Conservation (phyloP, 306 rosid species). For the Vicia faba region DNA sequence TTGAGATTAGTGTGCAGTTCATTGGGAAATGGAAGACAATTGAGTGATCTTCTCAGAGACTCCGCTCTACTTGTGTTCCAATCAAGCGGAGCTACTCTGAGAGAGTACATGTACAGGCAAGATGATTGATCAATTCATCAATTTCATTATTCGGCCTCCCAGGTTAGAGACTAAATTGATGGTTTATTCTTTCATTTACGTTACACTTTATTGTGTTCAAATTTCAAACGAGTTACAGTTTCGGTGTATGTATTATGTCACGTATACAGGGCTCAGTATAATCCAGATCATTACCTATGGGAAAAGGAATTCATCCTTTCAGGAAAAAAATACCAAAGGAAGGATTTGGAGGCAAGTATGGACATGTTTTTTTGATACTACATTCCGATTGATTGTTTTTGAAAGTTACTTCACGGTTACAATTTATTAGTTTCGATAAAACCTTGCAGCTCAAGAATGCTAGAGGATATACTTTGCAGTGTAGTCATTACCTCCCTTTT, state of each 20-base stretch:
- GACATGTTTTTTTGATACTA: slow-evolving; percentile 43
- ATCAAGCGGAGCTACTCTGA: slow-evolving; percentile 59
- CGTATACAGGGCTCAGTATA: slow-evolving; percentile 81
- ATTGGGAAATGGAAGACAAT: slow-evolving; percentile 28
- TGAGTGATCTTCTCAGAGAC: slow-evolving; percentile 46
- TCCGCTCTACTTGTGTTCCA: slow-evolving; percentile 39
- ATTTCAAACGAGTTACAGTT: slow-evolving; percentile 16
- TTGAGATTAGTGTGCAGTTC: slow-evolving; percentile 30
- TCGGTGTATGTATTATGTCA: slow-evolving; percentile 36
- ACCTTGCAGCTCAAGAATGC: slow-evolving; percentile 83
- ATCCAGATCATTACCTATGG: slow-evolving; percentile 96
- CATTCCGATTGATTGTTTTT: slow-evolving; percentile 10
- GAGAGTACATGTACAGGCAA: slow-evolving; percentile 41
- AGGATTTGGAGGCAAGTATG: slow-evolving; percentile 99
- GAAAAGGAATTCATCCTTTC: slow-evolving; percentile 85
- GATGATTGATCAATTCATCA: slow-evolving; percentile 96
- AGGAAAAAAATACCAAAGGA: slow-evolving; percentile 76
- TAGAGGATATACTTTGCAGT: slow-evolving; percentile 75
- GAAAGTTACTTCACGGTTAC: slow-evolving; percentile 31
- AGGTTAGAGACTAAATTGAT: slow-evolving; percentile 52
- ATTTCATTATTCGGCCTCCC: slow-evolving; percentile 96
- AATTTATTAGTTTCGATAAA: background rate
- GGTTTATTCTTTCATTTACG: slow-evolving; percentile 28
- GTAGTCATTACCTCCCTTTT: slow-evolving; percentile 93
- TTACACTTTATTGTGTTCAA: background rate